Percentiles rank a stretch among this genome's conserved stretches.
Evolutionary conservation across 2,329 filamentous ascomycete genomes (phyloP).

Genomic region (Dactylellina cionopaga): DNA sequence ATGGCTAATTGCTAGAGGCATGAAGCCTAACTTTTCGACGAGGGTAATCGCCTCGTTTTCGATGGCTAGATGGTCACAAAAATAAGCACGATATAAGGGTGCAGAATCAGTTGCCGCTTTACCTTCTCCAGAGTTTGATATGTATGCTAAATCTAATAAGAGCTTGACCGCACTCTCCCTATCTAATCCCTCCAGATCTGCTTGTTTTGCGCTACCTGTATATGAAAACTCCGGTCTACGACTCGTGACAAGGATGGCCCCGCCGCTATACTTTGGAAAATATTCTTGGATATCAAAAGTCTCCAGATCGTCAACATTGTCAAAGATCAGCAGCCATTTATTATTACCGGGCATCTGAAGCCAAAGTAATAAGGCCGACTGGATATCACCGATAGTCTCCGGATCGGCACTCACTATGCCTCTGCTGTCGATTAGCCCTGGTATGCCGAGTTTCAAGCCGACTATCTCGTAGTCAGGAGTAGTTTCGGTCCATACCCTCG

Average conservation of each 20-base stretch:
- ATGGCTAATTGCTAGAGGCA: no score
- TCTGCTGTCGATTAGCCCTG: not conserved
- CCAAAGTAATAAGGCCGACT: not conserved
- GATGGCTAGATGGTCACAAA: no score
- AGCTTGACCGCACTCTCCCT: no score
- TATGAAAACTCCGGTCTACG: conserved; percentile 7
- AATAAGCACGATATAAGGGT: not conserved
- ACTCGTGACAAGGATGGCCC: conserved; percentile 5
- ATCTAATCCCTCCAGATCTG: not conserved
- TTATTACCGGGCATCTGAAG: not conserved
- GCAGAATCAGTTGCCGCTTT: not conserved
- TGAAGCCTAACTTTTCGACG: no score
- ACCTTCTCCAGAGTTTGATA: not conserved
- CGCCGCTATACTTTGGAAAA: not conserved
- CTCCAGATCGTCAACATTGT: conserved; percentile 9
- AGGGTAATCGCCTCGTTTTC: not conserved
- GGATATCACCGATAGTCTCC: not conserved
- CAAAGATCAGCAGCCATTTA: conserved; percentile 2
- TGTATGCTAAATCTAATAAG: not conserved
- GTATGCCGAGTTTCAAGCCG: not conserved
- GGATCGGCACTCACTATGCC: no score
- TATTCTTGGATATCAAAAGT: conserved; percentile 7
- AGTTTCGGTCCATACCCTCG: not conserved
- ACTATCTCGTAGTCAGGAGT: no score
- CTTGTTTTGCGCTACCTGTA: not conserved